Conservation (phyloP, 306 rosid genomes). For the Sicyos baderoa region DNA sequence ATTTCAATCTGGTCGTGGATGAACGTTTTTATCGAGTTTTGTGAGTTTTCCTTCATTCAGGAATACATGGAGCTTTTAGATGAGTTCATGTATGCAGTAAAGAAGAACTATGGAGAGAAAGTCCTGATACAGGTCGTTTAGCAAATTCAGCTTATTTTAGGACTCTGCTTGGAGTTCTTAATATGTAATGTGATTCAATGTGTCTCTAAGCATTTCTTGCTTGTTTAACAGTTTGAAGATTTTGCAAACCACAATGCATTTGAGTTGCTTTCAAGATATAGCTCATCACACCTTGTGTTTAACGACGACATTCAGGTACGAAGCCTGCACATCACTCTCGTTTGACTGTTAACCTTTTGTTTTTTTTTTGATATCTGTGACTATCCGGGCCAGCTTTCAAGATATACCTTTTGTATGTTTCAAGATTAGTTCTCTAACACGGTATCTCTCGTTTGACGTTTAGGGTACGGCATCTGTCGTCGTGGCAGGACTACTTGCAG, state of each 20-base stretch:
- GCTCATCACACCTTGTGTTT: conserved; percentile 82
- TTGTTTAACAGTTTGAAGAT: conserved; percentile 68
- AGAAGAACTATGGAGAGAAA: conserved; percentile 90
- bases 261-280: conserved; percentile 65
- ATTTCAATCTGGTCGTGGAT: neutral
- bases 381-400: too few species aligned
- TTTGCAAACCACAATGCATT: conserved; percentile 95
- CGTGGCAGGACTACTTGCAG: conserved; percentile 73
- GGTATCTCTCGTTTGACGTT: conserved; percentile 21
- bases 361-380: too few species aligned
- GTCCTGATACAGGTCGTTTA: conserved; percentile 64
- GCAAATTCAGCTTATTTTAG: conserved; percentile 22
- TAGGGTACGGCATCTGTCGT: conserved; percentile 98
- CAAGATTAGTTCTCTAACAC: conserved; percentile 17
- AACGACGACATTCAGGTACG: conserved; percentile 91
- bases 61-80: conserved; percentile 89
- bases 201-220: conserved; percentile 18
- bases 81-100: conserved; percentile 83
- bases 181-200: conserved; percentile 14
- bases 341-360: conserved; percentile 18
- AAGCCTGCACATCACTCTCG: neutral
- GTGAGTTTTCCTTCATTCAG: conserved; percentile 31
- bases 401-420: conserved; percentile 24
- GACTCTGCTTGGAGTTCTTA: neutral
- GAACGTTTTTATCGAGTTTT: neutral